Base-by-base conservation (phyloP, 768 basidiomycete genomes). In the Megacollybia marginata region DNA sequence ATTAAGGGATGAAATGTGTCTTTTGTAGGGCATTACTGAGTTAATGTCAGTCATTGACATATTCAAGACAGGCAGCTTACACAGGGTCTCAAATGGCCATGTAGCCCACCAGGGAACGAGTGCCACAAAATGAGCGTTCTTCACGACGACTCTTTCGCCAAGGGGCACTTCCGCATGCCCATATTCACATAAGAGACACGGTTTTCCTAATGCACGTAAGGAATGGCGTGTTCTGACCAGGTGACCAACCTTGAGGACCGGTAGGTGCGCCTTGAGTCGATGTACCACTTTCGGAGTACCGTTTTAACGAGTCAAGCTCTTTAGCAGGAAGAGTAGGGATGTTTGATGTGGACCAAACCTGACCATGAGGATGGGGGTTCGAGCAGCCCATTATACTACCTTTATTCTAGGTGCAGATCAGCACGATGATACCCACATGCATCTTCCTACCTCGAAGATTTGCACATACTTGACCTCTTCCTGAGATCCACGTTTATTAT, bases 351-450 rank as follows among this genome's bases (percentile, higher is more conserved):
- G 89, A 86, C 88, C 91, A 92, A 13, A 84, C 80, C 65, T 96
- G 93, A 18, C 92, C 90, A 63, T 95, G 93, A 0, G 93, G 92
- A 62, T 95, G 93, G 20, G 92, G 90, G 60, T 94, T 95, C 7
- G 88, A 91, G 61, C 91, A 94, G 10, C 93, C 93, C 93, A 94
- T 94, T 73, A 92, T 92, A 2, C 84, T 67, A 2, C 93, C 93
- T 67, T 93, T 94, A 65, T 92, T 93, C 85, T 92, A 56, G n/a
- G 34, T 28, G 20, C 45, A 5, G 38, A 40, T 13, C 38, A 40
- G 15, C 38, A 40, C 38, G 38, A 28, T 28, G 6, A 28, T 28
- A 28, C 23, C 23, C 4, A 44, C 5, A 44, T 16, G 44, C 20
- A 48, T 6, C 23, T 28, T 28, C 69, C 44, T 56, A 86, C 91